These are phyloP conservation scores for Globisporangium radiosum DNA, from an alignment of 352 stramenopile species.

Conservation along the genomic window DNA sequence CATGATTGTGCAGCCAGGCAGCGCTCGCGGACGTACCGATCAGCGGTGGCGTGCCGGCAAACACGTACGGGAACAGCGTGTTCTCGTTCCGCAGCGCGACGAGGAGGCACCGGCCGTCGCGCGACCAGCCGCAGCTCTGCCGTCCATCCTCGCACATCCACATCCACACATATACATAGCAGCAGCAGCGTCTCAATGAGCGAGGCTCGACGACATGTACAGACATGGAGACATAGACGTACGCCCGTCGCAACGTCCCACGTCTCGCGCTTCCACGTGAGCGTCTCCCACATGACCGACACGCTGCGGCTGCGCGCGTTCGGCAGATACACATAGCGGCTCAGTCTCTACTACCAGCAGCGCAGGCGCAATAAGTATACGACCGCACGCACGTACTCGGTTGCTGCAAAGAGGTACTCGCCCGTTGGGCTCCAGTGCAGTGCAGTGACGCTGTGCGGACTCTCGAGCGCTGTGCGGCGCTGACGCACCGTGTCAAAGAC, in stretches of 20 bases:
- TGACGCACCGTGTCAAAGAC: slow-evolving; percentile 58
- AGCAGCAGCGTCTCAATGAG: not conserved
- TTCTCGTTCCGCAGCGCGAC: slow-evolving; percentile 50
- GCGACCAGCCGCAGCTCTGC: slow-evolving; percentile 68
- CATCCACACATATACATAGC: not conserved
- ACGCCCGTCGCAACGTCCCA: slow-evolving; percentile 64
- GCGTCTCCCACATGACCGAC: slow-evolving; percentile 74
- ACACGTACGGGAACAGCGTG: slow-evolving; percentile 69
- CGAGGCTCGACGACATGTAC: not conserved
- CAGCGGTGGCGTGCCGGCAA: slow-evolving; percentile 41
- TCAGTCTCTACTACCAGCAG: not conserved
- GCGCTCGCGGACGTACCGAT: slow-evolving; percentile 31
- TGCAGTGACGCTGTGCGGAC: slow-evolving; percentile 32
- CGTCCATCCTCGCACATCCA: not conserved
- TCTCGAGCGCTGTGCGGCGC: slow-evolving; percentile 55
- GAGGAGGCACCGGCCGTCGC: slow-evolving; percentile 56
- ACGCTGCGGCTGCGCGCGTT: slow-evolving; percentile 28
- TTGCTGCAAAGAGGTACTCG: slow-evolving; percentile 75
- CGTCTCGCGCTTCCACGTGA: slow-evolving; percentile 74
- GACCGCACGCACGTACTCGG: slow-evolving; percentile 31
- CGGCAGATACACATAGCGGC: too few relatives aligned
- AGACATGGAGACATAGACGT: slow-evolving; percentile 8
- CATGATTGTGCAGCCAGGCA: too few relatives aligned
- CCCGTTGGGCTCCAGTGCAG: slow-evolving; percentile 79
- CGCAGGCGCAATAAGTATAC: not conserved